These are phyloP conservation scores for Leishmania tropica DNA, from an alignment of 208 protist species.

Conservation along the genomic window DNA sequence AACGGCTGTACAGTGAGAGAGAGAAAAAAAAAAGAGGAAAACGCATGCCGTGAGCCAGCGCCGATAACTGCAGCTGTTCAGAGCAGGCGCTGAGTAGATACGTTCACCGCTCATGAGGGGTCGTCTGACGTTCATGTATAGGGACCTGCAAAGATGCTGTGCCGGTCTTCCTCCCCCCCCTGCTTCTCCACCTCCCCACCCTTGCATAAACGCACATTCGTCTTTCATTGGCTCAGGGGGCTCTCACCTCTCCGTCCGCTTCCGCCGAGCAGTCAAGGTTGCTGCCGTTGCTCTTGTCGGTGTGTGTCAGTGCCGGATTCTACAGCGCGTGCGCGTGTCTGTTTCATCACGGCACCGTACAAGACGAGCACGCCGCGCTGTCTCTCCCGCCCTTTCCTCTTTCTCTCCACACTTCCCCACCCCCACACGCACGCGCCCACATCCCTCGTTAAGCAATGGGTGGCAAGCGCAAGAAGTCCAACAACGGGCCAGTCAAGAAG, in stretches of 20 bases:
- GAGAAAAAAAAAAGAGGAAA: not conserved
- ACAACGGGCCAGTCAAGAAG: constrained; percentile 84
- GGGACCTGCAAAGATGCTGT: not conserved
- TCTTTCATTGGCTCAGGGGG: not conserved
- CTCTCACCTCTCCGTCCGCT: not conserved
- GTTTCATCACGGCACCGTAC: not conserved
- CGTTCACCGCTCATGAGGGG: not conserved
- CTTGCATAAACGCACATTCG: not conserved
- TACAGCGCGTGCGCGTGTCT: not conserved
- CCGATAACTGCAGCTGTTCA: not conserved
- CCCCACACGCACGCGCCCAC: not conserved
- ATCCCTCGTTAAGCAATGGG: constrained; percentile 50
- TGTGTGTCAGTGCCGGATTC: not conserved
- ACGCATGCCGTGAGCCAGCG: not conserved
- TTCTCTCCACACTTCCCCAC: not conserved
- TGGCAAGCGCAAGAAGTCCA: constrained; percentile 81
- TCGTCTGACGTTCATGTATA: not conserved
- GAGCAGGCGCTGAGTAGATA: not conserved
- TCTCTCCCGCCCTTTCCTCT: not conserved
- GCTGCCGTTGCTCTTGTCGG: not conserved
- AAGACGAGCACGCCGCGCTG: not conserved
- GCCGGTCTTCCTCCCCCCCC: not conserved
- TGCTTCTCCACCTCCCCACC: not conserved
- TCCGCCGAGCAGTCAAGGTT: not conserved
- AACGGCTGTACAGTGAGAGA: not conserved